Evolutionary conservation across 1,284 basidiomycete species (phyloP).

Genomic region (Cutaneotrichosporon curvatum): DNA sequence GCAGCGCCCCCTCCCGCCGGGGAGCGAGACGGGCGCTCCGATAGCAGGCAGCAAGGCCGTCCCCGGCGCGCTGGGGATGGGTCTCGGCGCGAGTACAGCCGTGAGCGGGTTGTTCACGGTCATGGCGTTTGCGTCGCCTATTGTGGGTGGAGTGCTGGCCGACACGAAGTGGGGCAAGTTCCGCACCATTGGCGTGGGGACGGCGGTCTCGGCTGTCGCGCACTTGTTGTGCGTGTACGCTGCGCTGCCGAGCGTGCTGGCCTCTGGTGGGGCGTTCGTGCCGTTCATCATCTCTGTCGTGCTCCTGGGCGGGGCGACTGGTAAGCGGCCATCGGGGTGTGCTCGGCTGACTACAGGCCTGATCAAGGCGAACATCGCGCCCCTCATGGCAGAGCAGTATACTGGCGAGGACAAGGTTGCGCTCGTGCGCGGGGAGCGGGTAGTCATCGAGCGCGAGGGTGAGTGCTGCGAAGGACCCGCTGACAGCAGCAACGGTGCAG

Average conservation of each 20-base stretch:
- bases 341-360: constrained; percentile 14
- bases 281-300: constrained; percentile 44
- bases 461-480: constrained; percentile 23
- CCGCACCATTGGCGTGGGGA: constrained; percentile 58
- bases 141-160: constrained; percentile 32
- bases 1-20: constrained; percentile 52
- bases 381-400: constrained; percentile 45
- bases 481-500: constrained; percentile 20
- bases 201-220: constrained; percentile 31
- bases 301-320: constrained; percentile 42
- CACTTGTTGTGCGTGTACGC: constrained; percentile 40
- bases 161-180: constrained; percentile 58
- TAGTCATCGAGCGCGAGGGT: constrained; percentile 41
- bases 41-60: constrained; percentile 48
- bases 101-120: constrained; percentile 31
- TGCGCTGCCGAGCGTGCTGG: constrained; percentile 40
- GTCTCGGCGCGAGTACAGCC: constrained; percentile 26
- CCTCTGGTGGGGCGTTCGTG: constrained; percentile 8
- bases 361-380: constrained; percentile 42
- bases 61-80: constrained; percentile 51
- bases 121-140: constrained; percentile 28
- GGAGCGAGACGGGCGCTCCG: constrained; percentile 60
- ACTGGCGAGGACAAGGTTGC: constrained; percentile 27
- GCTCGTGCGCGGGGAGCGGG: constrained; percentile 36
- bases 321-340: constrained; percentile 6